Base-by-base conservation (phyloP, 2,329 filamentous ascomycete species). In the Dactylellina cionopaga region DNA sequence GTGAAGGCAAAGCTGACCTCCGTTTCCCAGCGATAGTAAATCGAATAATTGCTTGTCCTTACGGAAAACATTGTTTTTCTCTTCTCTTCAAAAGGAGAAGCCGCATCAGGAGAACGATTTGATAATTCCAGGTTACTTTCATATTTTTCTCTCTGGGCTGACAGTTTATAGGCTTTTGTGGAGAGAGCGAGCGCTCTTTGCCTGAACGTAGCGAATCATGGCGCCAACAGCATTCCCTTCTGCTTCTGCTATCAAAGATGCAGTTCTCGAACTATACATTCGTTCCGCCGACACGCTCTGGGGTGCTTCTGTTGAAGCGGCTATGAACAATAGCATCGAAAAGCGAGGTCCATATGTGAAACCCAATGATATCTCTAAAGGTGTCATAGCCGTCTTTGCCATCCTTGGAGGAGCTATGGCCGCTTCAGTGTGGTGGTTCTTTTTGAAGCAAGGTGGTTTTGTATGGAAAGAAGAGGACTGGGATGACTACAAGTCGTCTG, bases 401-500 rank as follows among this genome's bases (percentile, higher is more conserved):
- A 80, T 97, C 15, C 87, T 98, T 56, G 92, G 91, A 31, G 88
- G 88, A 0, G 87, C 83, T 29, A 90, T 98, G 79, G 90, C 95
- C 22, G 69, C 91, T 2, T 86, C 84, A 0, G 87, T 85, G 22
- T 92, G 98, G 78, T 99, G 95, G 93, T 97, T 99, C 85, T 98
- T 99, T 86, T 96, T 96, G 85, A 94, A 91, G 82, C 96, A 98
- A 77, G 95, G 95, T 74, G 95, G 95, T 11, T 97, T 98, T 83
- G 83, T 90, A 75, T 98, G 92, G 85, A 86, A 86, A 47, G 83
- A 96, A 74, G 85, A 87, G 33, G 95, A 99, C 81, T 99, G 95
- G 94, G 94, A 98, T 4, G 95, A 99, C 78, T 99, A 99, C 87
- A 98, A 98, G 80, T 90, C 90, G 0, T 97, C 94, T 0, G 95